Conservation (phyloP, 2,329 filamentous ascomycete species). For the Aspergillus versicolor region DNA sequence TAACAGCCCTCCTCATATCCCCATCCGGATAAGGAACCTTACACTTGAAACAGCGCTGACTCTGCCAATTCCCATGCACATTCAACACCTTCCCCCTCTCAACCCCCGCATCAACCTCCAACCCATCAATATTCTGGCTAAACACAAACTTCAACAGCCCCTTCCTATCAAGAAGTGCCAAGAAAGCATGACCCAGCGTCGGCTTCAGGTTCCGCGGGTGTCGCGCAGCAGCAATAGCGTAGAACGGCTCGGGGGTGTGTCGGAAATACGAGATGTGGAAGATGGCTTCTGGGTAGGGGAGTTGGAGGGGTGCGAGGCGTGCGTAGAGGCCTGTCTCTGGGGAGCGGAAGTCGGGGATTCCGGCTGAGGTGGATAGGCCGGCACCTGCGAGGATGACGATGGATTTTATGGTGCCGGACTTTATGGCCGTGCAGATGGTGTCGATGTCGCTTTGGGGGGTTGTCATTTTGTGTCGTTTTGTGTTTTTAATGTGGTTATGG, state of each 20-base stretch:
- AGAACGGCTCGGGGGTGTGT: constrained; percentile 76
- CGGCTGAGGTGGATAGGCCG: constrained; percentile 60
- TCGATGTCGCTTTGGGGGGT: not conserved
- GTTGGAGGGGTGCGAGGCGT: constrained; percentile 73
- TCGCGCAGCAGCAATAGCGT: constrained; percentile 77
- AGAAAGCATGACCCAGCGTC: constrained; percentile 80
- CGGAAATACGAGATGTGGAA: constrained; percentile 84
- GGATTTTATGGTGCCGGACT: constrained; percentile 9
- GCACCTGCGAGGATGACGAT: constrained; percentile 58
- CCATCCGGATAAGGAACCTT: constrained; percentile 64
- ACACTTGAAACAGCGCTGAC: constrained; percentile 81
- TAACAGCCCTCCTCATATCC: constrained; percentile 66
- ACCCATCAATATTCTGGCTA: constrained; percentile 89
- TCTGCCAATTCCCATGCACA: constrained; percentile 83
- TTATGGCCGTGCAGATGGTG: not conserved
- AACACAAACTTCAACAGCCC: constrained; percentile 75
- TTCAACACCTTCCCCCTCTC: constrained; percentile 72
- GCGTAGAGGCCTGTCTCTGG: constrained; percentile 83
- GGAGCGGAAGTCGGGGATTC: constrained; percentile 83
- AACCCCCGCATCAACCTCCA: constrained; percentile 80
- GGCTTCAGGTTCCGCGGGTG: constrained; percentile 82
- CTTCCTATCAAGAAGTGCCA: constrained; percentile 71
- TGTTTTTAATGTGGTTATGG: not conserved
- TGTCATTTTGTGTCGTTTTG: not conserved
- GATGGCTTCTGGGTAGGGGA: constrained; percentile 81